Base-by-base conservation (phyloP, 129 eudicot species). In the Lactuca saligna region DNA sequence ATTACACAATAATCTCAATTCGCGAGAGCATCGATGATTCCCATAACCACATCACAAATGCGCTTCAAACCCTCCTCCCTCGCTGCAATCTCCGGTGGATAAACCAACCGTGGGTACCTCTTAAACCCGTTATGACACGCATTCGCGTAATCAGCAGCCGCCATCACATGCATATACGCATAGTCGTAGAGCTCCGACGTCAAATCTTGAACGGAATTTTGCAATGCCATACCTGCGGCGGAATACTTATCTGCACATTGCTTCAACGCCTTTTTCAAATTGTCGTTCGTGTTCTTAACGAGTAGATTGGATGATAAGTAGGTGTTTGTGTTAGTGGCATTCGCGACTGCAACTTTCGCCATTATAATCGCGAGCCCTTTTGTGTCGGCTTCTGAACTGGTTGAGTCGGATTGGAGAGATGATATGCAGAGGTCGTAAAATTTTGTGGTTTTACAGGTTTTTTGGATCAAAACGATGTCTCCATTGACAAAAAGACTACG, bases 141-240 rank as follows among this genome's bases (percentile, higher is more conserved):
- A 68, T 88, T 88, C 9, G 96, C 83, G 16, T 91, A 91, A 77
- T 84, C 94, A 4, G 87, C 80, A n/a, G 89, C 96, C 1, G 94
- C 97, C 87, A 80, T 84, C 3, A 88, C 96, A 63, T 88, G 80
- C 76, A 88, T 63, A 53, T 82, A 82, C 14, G 97, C 97, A 46
- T 88, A 91, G 55, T 91, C 97, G 73, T 82, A 88, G 31, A 73
- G 1, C 48, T 86, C 91, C 9, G 68, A 54, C 7, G 8, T 54
- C 75, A 92, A 73, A 60, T 88, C 91, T 13, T 77, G 74, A 34
- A 84, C 61, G 4, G 95, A 79, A 25, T 72, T 74, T 61, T 77
- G 76, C 8, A 92, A 83, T 8, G 98, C 84, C 14, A 67, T 81
- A 34, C 53, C 69, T 2, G 96, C 91, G n/a, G 68, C 80, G 3